Evolutionary conservation across 2,329 filamentous ascomycete genomes (phyloP), one percentile per base, ranked within the genome.

Genomic region (Cladosporium sp.): DNA sequence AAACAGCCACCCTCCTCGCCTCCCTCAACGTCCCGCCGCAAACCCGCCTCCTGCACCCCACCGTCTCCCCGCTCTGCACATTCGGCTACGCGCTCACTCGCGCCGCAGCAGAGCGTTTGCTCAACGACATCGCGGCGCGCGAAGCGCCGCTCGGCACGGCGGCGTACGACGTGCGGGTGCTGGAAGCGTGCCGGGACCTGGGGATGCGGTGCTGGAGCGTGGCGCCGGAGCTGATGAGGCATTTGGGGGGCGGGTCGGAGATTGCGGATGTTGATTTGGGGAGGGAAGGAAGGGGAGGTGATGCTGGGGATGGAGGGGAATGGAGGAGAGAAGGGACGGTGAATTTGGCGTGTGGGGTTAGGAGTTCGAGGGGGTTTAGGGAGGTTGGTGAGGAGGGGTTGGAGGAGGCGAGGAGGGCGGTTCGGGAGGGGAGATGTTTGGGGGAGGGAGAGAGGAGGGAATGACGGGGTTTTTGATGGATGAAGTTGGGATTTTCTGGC

Each of bases 11-110:
- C 9, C 60, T 74, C 43, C 69, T 74, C 55, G 54, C 60, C 11
- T 59, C 59, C 4, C 58, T 74, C 31, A 58, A 64, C 31, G 55
- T 74, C 16, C 68, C 69, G 6, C 62, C 66, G 11, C 61, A 70
- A 16, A 64, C 63, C 3, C 68, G 72, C 16, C 56, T 70, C 2
- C 59, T 74, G 40, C 71, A 74, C 58, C 67, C 69, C 19, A 70
- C 69, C 43, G 67, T 69, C 28, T 72, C 69, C 38, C 72, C 72
- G 0, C 68, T 74, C 22, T 74, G 72, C 59, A 73, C 72, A 1
- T 74, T 74, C 53, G 72, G 68, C 48, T 74, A 72, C 56, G 72
- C 71, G 11, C 60, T 74, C 7, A 73, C 71, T 1, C 68, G 72
- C 31, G 48, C 61, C 13, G 66, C 67, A 0, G 70, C 71, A 0